Evolutionary conservation across 2,329 filamentous ascomycete genomes (phyloP), one percentile per base, ranked within the genome.

Genomic region (Sclerotinia borealis): DNA sequence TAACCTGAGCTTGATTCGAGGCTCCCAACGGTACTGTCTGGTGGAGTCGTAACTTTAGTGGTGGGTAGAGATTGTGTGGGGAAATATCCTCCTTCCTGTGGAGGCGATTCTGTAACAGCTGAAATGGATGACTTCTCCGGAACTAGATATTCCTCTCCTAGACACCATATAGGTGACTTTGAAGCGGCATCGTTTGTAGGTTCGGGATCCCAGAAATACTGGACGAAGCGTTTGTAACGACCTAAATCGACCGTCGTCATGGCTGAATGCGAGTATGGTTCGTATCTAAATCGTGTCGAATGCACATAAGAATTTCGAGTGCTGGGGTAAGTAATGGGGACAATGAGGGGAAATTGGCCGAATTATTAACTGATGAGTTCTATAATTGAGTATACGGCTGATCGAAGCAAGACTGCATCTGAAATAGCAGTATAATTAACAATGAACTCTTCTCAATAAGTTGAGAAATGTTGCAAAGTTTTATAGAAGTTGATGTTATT

Each of bases 131-230:
- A n/a, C 48, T 66, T 68, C 36, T 65, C 61, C 9, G 65, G 7
- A 15, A 59, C 64, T 36, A 72, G 77, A 75, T 90, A 90, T 70
- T 81, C 76, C 71, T 77, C 76, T 47, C 87, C 87, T 52, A 98
- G 80, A 72, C 92, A 96, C 93, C 93, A 98, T 66, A 96, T 90
- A 15, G 90, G 85, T 39, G 85, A 81, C 67, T 87, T 82, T 43
- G 83, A 81, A 64, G 78, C 75, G 63, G 86, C 80, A 74, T 96
- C 87, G 77, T 97, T 96, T 67, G 84, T 85, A 7, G 92, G 93
- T 68, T 93, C 87, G 0, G 92, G 92, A 71, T 97, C 93, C 89
- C 92, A 96, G 73, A 98, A 88, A 78, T 91, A 92, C 77, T 93
- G 90, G 65, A 97, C 88, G 70, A 97, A 86, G 67, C 90, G 89